Evolutionary conservation across 106 monocot genomes (phyloP), one percentile per base, ranked within the genome.

Genomic region (Gastrodia elata): DNA sequence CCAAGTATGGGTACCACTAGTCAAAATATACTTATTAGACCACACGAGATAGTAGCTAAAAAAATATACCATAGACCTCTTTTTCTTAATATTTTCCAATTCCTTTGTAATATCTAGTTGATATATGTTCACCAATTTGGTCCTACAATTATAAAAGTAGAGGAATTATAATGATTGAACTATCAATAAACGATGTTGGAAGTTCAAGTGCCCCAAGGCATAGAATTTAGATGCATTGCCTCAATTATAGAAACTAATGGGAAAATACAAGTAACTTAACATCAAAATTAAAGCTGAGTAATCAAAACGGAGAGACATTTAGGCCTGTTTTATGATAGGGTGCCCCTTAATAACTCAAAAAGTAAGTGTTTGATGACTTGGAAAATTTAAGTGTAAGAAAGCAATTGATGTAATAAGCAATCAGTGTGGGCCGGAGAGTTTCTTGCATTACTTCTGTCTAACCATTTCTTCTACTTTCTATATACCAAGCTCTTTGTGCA

Each of bases 271-370:
- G 59, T 44, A 6, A 59, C 59, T n/a, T 56, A 56, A 28, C 59
- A 9, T 59, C 48, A 49, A 49, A 52, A 58, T 61, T 61, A 61
- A 30, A 61, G 61, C 61, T 32, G 32, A 30, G 61, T 61, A 3
- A 24, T 61, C 32, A 61, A 61, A 11, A 61, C 32, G 32, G 22
- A 61, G 61, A 61, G 32, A 44, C 8, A 44, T 44, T 15, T 44
- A 44, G 32, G 2, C 0, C n/a, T 26, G 7, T 57, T 57, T 4
- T 57, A 26, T 25, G 57, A 57, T 57, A 20, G 8, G 25, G 57
- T 57, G 26, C n/a, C n/a, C n/a, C n/a, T n/a, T n/a, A n/a, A n/a
- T n/a, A n/a, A n/a, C n/a, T n/a, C n/a, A n/a, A n/a, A n/a, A n/a
- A n/a, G n/a, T n/a, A n/a, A n/a, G n/a, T n/a, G n/a, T n/a, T n/a